Evolutionary conservation across 768 basidiomycete species (phyloP), one percentile per base, ranked within the genome.

Genomic region (Lactarius hatsudake): DNA sequence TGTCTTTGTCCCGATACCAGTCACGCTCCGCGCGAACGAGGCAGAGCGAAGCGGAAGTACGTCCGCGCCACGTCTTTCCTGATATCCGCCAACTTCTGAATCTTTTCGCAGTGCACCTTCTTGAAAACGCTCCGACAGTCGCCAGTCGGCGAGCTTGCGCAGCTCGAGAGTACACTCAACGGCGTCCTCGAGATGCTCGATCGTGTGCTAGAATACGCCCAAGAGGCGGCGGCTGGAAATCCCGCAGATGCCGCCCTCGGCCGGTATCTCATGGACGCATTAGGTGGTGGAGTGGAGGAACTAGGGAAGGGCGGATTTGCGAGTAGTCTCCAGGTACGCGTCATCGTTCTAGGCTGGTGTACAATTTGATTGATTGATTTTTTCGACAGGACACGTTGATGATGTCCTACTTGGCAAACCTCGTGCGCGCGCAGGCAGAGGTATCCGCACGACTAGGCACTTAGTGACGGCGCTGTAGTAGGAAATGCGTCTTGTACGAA

Each of bases 351-450:
- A 54, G 3, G 53, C 15, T 59, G 40, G 28, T 36, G 8, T n/a
- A 23, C 69, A 72, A 64, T 34, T 38, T 58, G 43, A 71, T n/a
- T 71, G 70, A 54, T 34, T 71, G 34, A 20, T 28, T 1, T 13
- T 38, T 7, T 55, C 13, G 28, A 48, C 78, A 94, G 87, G 96
- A 98, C 74, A 93, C 89, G 30, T 81, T 98, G 70, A 96, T 96
- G 90, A 86, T 98, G 65, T 91, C 93, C 63, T 98, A 98, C 79
- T 82, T 98, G 72, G 91, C 93, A 30, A 96, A 94, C 76, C 84
- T 98, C 72, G 90, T 97, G 66, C 87, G 94, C 72, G 88, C 93
- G 64, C 96, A 98, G 80, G 91, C 93, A 59, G 96, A 98, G 77
- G 87, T 97, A 42, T 93, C 94, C 2, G 86, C 92, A 38, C 86